These are phyloP conservation scores for Mycocalia duriaeana DNA, from an alignment of 1,284 basidiomycete species.

Conservation along the genomic window DNA sequence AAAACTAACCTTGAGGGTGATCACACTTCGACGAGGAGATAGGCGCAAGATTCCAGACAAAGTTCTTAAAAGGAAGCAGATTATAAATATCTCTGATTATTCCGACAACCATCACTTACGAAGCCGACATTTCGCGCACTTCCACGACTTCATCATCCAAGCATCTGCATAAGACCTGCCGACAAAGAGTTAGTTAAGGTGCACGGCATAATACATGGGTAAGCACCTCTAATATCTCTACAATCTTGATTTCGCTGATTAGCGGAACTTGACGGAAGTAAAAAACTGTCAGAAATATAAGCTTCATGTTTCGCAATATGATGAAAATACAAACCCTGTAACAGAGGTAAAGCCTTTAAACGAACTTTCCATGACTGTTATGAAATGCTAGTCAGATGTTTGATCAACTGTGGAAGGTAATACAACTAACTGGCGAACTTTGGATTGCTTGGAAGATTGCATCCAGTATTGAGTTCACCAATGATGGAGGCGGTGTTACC, in stretches of 20 bases:
- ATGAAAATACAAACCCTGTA: constrained; percentile 48
- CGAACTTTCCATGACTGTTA: constrained; percentile 68
- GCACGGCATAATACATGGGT: constrained; percentile 2
- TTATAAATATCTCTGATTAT: constrained; percentile 1
- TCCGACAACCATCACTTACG: constrained; percentile 35
- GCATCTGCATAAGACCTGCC: constrained; percentile 61
- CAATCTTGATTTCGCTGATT: constrained; percentile 57
- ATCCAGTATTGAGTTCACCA: constrained; percentile 57
- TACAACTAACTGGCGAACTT: constrained; percentile 50
- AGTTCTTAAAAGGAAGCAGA: constrained; percentile 40
- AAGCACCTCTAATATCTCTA: constrained; percentile 62
- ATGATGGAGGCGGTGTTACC: constrained; percentile 54
- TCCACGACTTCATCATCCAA: constrained; percentile 73
- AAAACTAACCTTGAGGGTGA: constrained; percentile 55
- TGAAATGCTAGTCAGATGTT: constrained; percentile 5
- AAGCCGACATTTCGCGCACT: constrained; percentile 72
- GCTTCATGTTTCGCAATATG: neutral
- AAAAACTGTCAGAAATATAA: constrained; percentile 41
- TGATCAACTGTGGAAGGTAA: constrained; percentile 1
- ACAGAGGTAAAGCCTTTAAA: constrained; percentile 67
- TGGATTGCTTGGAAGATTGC: constrained; percentile 65
- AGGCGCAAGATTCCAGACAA: constrained; percentile 77
- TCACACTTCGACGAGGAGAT: constrained; percentile 70
- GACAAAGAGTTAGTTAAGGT: constrained; percentile 4
- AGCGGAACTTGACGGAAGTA: constrained; percentile 71